Evolutionary conservation across 228 moss, liverwort and hornwort species (phyloP).

Genomic region (Sphagnum fallax): DNA sequence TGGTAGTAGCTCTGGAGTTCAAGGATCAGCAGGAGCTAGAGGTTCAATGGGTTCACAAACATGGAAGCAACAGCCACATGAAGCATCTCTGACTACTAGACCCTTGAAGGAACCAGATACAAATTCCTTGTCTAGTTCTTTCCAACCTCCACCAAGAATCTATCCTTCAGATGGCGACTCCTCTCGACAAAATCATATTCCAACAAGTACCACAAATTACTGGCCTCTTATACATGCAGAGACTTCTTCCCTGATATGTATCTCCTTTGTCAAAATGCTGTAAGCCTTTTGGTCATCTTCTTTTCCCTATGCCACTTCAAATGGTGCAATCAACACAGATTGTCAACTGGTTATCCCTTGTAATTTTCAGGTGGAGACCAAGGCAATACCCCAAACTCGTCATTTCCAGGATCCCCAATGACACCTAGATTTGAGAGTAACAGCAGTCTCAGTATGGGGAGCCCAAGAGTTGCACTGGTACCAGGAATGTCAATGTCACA

Average conservation of each 20-base stretch:
- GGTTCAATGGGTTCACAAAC: neutral
- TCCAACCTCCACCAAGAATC: conserved; percentile 1
- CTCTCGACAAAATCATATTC: conserved; percentile 5
- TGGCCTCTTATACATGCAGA: too few relatives aligned
- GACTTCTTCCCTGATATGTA: too few relatives aligned
- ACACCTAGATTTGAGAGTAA: conserved; percentile 4
- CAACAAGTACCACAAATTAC: conserved; percentile 2
- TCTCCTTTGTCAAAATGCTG: too few relatives aligned
- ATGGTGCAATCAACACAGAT: too few relatives aligned
- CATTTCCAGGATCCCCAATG: conserved; percentile 5
- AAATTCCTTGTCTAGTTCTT: conserved; percentile 1
- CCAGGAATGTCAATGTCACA: neutral
- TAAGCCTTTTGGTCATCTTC: too few relatives aligned
- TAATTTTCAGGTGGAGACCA: conserved; percentile 6
- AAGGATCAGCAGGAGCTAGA: conserved; percentile 2
- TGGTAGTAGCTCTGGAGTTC: neutral
- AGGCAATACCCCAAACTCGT: conserved; percentile 9
- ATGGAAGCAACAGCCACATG: neutral
- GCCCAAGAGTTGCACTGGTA: neutral
- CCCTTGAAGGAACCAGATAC: conserved; percentile 3
- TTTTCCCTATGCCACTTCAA: too few relatives aligned
- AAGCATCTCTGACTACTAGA: neutral
- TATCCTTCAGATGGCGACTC: conserved; percentile 7
- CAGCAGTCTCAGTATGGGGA: conserved; percentile 6
- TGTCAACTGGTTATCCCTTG: neutral